phyloP scores from a whole-genome alignment of 2,329 filamentous ascomycete species.

The Exophiala calicioides region DNA sequence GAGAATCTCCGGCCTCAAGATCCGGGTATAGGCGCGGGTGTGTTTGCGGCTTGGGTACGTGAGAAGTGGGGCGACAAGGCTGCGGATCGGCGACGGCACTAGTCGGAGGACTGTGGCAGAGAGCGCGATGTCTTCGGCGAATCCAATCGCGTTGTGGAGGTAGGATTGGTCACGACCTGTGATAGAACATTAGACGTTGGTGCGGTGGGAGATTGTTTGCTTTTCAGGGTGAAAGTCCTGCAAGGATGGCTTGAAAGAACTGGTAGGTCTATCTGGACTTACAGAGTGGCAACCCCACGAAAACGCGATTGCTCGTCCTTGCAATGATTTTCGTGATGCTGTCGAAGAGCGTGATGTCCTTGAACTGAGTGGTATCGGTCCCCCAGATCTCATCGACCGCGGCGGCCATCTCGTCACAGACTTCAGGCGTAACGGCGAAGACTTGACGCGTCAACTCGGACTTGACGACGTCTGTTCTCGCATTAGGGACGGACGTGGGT shows the following conservation, averaged over 20 bases:
- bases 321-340: slow-evolving; percentile 43
- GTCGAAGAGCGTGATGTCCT: slow-evolving; percentile 38
- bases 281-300: slow-evolving; percentile 48
- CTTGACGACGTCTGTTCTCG: slow-evolving; percentile 12
- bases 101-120: slow-evolving; percentile 50
- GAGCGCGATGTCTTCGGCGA: slow-evolving; percentile 53
- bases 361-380: slow-evolving; percentile 39
- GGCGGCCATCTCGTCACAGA: slow-evolving; percentile 40
- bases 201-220: too few relatives aligned
- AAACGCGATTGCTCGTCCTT: slow-evolving; percentile 44
- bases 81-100: slow-evolving; percentile 51
- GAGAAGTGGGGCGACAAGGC: slow-evolving; percentile 52
- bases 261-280: too few relatives aligned
- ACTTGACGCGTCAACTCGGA: slow-evolving; percentile 36
- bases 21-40: slow-evolving; percentile 46
- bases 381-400: slow-evolving; percentile 41
- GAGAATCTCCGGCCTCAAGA: slow-evolving; percentile 52
- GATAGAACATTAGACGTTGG: neutral
- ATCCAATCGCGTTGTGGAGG: slow-evolving; percentile 49
- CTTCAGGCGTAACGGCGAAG: slow-evolving; percentile 43
- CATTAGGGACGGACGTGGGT: too few relatives aligned
- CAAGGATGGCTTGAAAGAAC: too few relatives aligned
- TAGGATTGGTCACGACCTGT: slow-evolving; percentile 37
- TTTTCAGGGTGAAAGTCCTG: too few relatives aligned
- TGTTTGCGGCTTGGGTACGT: slow-evolving; percentile 50